A percentile compares a stretch with the other conserved stretches of the same genome.
Evolutionary conservation across 768 basidiomycete genomes (phyloP).

Genomic region (Basidioascus undulatus): DNA sequence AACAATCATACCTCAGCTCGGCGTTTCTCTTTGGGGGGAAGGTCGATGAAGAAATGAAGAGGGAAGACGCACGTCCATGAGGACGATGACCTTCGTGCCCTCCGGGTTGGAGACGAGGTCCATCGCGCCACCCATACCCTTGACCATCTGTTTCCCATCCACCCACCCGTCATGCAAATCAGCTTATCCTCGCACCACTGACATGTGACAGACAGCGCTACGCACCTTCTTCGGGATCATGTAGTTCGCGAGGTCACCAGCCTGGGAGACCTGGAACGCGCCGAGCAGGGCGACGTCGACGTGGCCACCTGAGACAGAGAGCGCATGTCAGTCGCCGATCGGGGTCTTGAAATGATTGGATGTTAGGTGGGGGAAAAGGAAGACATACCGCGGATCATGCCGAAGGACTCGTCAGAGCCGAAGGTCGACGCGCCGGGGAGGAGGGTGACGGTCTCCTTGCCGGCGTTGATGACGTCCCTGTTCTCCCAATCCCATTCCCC

Average conservation of each 20-base stretch:
- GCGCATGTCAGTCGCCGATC: no score
- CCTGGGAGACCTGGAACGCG: slow-evolving; percentile 83
- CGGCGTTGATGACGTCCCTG: slow-evolving; percentile 80
- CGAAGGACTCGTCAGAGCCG: slow-evolving; percentile 82
- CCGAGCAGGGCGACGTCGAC: slow-evolving; percentile 83
- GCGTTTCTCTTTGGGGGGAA: no score
- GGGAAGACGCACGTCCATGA: no score
- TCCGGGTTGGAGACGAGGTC: slow-evolving; percentile 90
- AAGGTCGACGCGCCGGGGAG: slow-evolving; percentile 79
- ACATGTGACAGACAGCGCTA: no score
- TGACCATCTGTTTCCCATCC: no score
- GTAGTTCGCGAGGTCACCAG: slow-evolving; percentile 81
- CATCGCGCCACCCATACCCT: slow-evolving; percentile 89
- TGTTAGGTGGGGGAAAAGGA: no score
- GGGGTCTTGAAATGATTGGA: no score
- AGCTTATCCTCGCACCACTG: no score
- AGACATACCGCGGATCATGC: slow-evolving; percentile 97
- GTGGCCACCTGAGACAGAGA: no score
- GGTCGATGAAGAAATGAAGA: no score
- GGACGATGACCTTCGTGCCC: slow-evolving; percentile 38
- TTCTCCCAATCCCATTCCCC: no score
- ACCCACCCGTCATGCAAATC: no score
- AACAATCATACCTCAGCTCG: slow-evolving; percentile 9
- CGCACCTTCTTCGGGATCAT: slow-evolving; percentile 77
- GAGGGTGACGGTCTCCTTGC: slow-evolving; percentile 81